phyloP scores from a whole-genome alignment of 352 stramenopile genomes.

The Phytophthora citrophthora region DNA sequence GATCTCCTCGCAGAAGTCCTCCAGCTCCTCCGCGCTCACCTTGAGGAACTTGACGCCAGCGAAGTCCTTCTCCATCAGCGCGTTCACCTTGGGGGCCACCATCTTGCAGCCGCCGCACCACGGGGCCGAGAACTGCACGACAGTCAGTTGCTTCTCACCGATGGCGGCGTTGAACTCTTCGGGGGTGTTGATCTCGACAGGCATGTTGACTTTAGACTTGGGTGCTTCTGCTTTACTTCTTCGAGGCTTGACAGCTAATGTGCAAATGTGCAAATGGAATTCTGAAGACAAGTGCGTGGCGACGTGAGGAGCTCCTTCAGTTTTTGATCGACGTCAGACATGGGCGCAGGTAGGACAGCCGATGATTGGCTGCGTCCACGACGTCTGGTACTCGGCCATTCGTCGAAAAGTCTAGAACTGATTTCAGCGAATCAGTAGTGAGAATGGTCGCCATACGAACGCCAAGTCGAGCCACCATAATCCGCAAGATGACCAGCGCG shows the following conservation, averaged over 20 bases:
- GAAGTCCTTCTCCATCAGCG: constrained; percentile 65
- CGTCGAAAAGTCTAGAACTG: not conserved
- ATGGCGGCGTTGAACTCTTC: constrained; percentile 60
- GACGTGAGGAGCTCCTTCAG: constrained; percentile 13
- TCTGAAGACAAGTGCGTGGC: constrained; percentile 25
- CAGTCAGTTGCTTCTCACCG: constrained; percentile 53
- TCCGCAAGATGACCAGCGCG: constrained; percentile 12
- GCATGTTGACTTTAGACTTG: constrained; percentile 17
- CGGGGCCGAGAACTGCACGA: constrained; percentile 71
- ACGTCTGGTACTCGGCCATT: not conserved
- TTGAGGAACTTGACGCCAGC: constrained; percentile 69
- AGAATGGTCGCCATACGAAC: constrained; percentile 1
- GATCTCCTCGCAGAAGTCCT: constrained; percentile 79
- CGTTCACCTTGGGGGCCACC: constrained; percentile 63
- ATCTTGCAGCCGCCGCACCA: constrained; percentile 85
- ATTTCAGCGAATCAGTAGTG: constrained; percentile 5
- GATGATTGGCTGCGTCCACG: constrained; percentile 18
- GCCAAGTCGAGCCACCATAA: constrained; percentile 8
- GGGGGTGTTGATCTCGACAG: constrained; percentile 50
- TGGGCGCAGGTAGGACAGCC: constrained; percentile 29
- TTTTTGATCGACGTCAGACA: constrained; percentile 30
- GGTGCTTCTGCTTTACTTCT: not conserved
- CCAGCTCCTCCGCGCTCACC: constrained; percentile 73
- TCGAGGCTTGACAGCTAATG: constrained; percentile 1
- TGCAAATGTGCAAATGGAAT: constrained; percentile 27